These are phyloP conservation scores for Sporothrix pallida DNA, from an alignment of 2,329 filamentous ascomycete species.

Conservation along the genomic window DNA sequence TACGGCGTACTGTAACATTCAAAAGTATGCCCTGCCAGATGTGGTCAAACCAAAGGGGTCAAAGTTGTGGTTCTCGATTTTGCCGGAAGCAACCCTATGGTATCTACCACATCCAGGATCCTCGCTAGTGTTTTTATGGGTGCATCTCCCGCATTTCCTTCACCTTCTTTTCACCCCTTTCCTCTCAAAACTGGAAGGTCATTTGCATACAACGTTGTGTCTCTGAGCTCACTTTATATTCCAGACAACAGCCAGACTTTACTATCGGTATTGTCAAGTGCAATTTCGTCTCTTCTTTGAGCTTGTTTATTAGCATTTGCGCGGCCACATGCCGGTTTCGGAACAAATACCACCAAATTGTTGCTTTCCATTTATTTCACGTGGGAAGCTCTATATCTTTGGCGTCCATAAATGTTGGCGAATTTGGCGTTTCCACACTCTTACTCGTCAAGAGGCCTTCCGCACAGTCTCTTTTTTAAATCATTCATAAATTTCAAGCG, in stretches of 20 bases:
- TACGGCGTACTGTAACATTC: neutral
- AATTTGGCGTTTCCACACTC: neutral
- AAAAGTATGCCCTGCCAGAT: neutral
- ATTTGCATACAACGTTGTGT: slow-evolving; percentile 7
- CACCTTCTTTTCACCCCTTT: neutral
- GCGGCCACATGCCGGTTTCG: slow-evolving; percentile 7
- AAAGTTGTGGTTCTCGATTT: neutral
- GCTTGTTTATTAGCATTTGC: neutral
- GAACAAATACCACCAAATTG: neutral
- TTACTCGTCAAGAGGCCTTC: neutral
- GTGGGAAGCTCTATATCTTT: neutral
- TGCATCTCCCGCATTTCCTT: neutral
- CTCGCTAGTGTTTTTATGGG: neutral
- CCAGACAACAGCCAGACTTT: neutral
- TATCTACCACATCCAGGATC: neutral
- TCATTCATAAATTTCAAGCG: neutral
- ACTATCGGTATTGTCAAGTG: neutral
- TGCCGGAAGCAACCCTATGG: slow-evolving; percentile 13
- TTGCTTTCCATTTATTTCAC: neutral
- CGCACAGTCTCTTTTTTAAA: neutral
- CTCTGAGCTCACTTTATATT: neutral
- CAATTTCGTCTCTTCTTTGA: neutral
- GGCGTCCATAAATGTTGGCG: neutral
- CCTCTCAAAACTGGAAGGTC: neutral
- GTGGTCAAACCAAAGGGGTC: neutral